Evolutionary conservation across 441 rosid genomes (phyloP), one percentile per base, ranked within the genome.

Genomic region (Corymbia citriodora): DNA sequence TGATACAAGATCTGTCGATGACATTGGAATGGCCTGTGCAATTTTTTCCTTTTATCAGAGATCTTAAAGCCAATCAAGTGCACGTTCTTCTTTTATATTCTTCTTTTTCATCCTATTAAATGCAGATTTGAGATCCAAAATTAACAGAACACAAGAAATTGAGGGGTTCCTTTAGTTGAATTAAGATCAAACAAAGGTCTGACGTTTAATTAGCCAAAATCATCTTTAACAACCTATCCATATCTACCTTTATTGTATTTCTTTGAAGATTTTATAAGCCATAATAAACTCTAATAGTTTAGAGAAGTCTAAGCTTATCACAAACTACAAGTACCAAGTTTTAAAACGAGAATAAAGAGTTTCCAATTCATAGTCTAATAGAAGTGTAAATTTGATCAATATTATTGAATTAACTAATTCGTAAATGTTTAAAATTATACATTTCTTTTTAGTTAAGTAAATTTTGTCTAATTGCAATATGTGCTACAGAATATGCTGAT

Each of bases 401-500:
- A 61, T 61, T 61, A 6, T 11, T 61, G 68, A 61, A 61, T 61
- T 25, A 27, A 61, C 8, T 11, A 61, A 61, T 61, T 11, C 4
- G 0, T 61, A 61, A 61, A 61, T 27, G 31, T 11, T 61, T 61
- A 11, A 61, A 61, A 5, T 0, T 10, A 5, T 27, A 15, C 68
- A 11, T 27, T 25, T 27, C 8, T 61, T 25, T n/a, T n/a, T n/a
- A n/a, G n/a, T n/a, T n/a, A n/a, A n/a, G 12, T 27, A 61, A 61
- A 7, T 59, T 2, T 59, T 10, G n/a, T 25, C n/a, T 9, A 2
- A 59, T 7, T 0, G n/a, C 0, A 59, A 59, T 59, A 25, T 25
- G 1, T 5, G n/a, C 65, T 0, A 3, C 0, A 59, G 65, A 25
- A 4, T 59, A 3, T 59, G 7, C 65, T 1, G 65, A 59, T 10